phyloP scores from a whole-genome alignment of 1,284 basidiomycete genomes.

The Microbotryomycetes sp. region DNA sequence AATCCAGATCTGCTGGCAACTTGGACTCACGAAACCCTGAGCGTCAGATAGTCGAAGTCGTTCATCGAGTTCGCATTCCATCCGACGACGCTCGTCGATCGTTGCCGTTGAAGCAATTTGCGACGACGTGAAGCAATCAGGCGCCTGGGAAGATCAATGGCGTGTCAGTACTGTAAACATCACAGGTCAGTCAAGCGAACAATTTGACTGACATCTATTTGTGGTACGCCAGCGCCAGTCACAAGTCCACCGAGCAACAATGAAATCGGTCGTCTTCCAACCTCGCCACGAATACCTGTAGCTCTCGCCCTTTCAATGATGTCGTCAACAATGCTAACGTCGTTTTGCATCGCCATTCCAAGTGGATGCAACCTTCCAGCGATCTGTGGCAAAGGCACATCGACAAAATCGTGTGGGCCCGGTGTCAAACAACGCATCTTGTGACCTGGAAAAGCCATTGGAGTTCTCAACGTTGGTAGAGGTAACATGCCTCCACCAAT shows the following conservation, averaged over 20 bases:
- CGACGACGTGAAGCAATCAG: not conserved
- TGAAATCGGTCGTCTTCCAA: conserved; percentile 12
- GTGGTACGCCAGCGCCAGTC: not conserved
- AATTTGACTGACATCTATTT: not conserved
- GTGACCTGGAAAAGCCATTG: conserved; percentile 19
- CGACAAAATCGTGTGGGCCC: conserved; percentile 2
- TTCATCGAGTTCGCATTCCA: not conserved
- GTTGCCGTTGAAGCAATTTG: not conserved
- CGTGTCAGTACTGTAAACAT: not conserved
- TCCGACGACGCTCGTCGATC: not conserved
- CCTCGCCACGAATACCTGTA: conserved; percentile 15
- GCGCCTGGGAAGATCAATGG: not conserved
- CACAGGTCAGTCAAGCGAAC: too few relatives aligned
- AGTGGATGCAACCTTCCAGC: conserved; percentile 23
- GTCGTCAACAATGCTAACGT: not conserved
- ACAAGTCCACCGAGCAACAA: conserved; percentile 15
- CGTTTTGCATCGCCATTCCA: not conserved
- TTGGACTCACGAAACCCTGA: not conserved
- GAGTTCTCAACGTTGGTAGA: not conserved
- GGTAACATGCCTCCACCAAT: not conserved
- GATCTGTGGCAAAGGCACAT: conserved; percentile 14
- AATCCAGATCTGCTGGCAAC: not conserved
- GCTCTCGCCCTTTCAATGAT: not conserved
- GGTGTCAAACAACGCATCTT: conserved; percentile 12
- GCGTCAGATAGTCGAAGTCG: not conserved